Conservation (phyloP, 495 filamentous ascomycete genomes). For the Jackrogersella minutella region DNA sequence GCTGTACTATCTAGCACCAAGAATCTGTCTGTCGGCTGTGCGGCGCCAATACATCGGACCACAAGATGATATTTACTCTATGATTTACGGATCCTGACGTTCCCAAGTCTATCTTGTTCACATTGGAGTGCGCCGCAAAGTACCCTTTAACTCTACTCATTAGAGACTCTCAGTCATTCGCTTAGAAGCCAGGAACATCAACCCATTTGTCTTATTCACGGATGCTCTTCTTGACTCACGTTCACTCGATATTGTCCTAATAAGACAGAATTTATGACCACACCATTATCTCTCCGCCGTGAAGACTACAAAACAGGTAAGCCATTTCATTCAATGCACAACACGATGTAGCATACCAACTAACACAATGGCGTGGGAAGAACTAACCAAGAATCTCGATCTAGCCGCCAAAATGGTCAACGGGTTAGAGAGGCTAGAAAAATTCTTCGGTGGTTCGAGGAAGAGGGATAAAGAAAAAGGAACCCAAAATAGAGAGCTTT, state of each 20-base stretch:
- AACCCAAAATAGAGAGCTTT: constrained; percentile 16
- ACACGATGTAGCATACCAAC: background rate
- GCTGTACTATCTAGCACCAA: constrained; percentile 35
- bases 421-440: constrained; percentile 41
- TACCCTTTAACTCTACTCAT: background rate
- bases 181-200: background rate
- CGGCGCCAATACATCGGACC: constrained; percentile 27
- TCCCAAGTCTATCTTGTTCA: constrained; percentile 5
- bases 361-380: constrained; percentile 10
- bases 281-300: background rate
- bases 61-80: constrained; percentile 22
- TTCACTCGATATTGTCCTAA: background rate
- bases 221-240: constrained; percentile 4
- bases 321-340: background rate
- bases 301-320: background rate
- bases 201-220: background rate
- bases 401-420: constrained; percentile 37
- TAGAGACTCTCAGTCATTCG: background rate
- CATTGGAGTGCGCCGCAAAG: constrained; percentile 1
- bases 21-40: constrained; percentile 22
- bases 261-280: background rate
- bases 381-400: background rate
- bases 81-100: constrained; percentile 19
- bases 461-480: constrained; percentile 29
- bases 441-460: constrained; percentile 38